These are phyloP conservation scores for Epichloe sibirici DNA, from an alignment of 2,329 filamentous ascomycete species.

Conservation along the genomic window DNA sequence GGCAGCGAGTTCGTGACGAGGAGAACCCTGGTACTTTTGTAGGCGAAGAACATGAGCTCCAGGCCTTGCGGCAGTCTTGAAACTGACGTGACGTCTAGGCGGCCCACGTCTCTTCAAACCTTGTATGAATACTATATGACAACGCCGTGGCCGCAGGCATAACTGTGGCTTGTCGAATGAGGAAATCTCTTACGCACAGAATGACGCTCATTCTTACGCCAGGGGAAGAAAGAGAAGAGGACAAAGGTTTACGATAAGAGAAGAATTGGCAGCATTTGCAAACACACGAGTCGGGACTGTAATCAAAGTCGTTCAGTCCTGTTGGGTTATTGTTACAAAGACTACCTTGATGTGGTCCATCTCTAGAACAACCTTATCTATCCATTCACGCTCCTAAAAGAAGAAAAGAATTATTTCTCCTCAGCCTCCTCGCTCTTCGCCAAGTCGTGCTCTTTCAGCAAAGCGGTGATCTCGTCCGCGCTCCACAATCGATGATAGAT, in stretches of 20 bases:
- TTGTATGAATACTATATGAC: neutral
- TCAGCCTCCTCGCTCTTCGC: conserved; percentile 72
- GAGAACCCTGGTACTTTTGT: conserved; percentile 34
- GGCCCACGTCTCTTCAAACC: neutral
- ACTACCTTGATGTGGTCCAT: conserved; percentile 2
- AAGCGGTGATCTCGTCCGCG: conserved; percentile 86
- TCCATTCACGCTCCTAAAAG: conserved; percentile 1
- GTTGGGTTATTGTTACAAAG: conserved; percentile 10
- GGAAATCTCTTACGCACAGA: neutral
- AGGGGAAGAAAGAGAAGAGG: neutral
- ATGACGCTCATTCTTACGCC: neutral
- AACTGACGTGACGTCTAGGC: too few relatives aligned
- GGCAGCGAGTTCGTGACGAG: conserved; percentile 39
- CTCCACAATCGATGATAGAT: conserved; percentile 98
- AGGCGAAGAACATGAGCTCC: conserved; percentile 17
- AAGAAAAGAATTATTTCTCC: conserved; percentile 36
- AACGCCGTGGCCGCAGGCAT: neutral
- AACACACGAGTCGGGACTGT: neutral
- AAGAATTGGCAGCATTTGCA: neutral
- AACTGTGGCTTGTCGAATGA: neutral
- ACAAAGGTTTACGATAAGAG: too few relatives aligned
- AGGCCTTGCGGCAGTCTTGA: conserved; percentile 4
- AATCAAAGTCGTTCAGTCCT: conserved; percentile 1
- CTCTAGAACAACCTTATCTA: conserved; percentile 5
- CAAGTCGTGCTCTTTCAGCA: conserved; percentile 91